Evolutionary conservation across 1,139 yeast species (phyloP).

Genomic region (Saccharomycopsis hybrid): DNA sequence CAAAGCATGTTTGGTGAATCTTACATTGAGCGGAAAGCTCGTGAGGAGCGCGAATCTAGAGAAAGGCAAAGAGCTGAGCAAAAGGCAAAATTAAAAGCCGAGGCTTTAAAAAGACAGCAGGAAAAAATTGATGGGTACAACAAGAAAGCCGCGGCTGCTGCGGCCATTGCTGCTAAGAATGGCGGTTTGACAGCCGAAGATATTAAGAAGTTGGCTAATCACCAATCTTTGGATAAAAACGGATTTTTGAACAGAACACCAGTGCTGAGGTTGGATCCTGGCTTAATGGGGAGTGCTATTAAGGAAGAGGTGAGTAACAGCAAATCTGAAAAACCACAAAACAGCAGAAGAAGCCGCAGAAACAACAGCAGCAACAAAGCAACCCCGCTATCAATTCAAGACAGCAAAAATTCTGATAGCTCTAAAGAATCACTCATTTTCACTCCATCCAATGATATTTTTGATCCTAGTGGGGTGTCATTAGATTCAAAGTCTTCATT

Average conservation of each 20-base stretch:
- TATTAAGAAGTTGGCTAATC: slow-evolving; percentile 7
- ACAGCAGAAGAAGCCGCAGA: no score
- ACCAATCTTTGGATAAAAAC: slow-evolving; percentile 3
- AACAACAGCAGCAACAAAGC: slow-evolving; percentile 1
- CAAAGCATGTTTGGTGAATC: slow-evolving; percentile 18
- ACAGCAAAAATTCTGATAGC: no score
- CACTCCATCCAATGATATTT: slow-evolving; percentile 15
- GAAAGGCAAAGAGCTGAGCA: slow-evolving; percentile 3
- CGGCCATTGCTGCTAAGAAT: neutral
- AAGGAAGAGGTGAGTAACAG: no score
- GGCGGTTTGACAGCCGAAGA: slow-evolving; percentile 10
- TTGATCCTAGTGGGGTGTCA: slow-evolving; percentile 8
- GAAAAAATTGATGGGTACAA: neutral
- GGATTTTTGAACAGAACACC: slow-evolving; percentile 9
- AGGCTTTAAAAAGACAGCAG: neutral
- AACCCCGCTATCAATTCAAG: slow-evolving; percentile 6
- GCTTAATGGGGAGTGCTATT: slow-evolving; percentile 1
- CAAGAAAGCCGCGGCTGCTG: neutral
- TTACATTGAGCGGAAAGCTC: slow-evolving; percentile 15
- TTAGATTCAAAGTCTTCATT: slow-evolving; percentile 5
- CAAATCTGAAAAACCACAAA: no score
- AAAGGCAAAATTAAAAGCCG: slow-evolving; percentile 1
- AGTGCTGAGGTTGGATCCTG: slow-evolving; percentile 20
- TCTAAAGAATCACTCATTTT: slow-evolving; percentile 13
- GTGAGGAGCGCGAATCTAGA: slow-evolving; percentile 8